Base-by-base conservation (phyloP, 225 moss, liverwort and hornwort genomes). In the Marchantia polymorpha region DNA sequence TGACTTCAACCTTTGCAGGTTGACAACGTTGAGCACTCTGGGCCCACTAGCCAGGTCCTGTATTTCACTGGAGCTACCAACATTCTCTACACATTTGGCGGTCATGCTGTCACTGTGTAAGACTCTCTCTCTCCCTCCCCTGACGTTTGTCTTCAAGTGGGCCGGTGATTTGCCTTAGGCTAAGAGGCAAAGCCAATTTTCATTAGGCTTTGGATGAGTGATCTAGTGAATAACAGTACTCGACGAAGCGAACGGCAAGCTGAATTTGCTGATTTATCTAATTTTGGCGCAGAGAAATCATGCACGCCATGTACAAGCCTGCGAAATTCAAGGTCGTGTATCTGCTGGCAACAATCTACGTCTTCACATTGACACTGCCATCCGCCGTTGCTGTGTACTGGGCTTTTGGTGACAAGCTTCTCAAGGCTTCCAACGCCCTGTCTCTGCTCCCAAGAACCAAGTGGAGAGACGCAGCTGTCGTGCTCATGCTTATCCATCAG, bases 401-500 rank as follows among this genome's bases (percentile, higher is more conserved):
- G 96, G 94, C 94, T 6, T 96, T 96, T 78, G 96, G 96, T 27
- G 96, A 96, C 83, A 84, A 69, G 83, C 88, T 97, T 47, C 88
- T 94, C 12, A 78, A 85, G 64, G 86, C 86, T 25, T 68, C 94
- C 54, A 96, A 96, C 65, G 94, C 94, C 7, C 82, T 96, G 78
- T 86, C 96, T 50, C 66, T 96, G 81, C 90, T 96, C 30, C 96
- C 96, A 5, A 90, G 90, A 69, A 92, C 89, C 8, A 64, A 10
- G 63, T 94, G 90, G 80, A 89, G 96, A n/a, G 96, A 96, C 39
- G 60, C 90, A n/a, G 96, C 96, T 9, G 96, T 96, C 7, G 46
- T 96, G n/a, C 96, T 96, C 77, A 96, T 96, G 96, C 94, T 96
- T 19, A 91, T 94, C 69, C 96, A 96, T 76, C 96, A 94, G 96